Conservation (phyloP, 768 basidiomycete species). For the Crepidotus variabilis region DNA sequence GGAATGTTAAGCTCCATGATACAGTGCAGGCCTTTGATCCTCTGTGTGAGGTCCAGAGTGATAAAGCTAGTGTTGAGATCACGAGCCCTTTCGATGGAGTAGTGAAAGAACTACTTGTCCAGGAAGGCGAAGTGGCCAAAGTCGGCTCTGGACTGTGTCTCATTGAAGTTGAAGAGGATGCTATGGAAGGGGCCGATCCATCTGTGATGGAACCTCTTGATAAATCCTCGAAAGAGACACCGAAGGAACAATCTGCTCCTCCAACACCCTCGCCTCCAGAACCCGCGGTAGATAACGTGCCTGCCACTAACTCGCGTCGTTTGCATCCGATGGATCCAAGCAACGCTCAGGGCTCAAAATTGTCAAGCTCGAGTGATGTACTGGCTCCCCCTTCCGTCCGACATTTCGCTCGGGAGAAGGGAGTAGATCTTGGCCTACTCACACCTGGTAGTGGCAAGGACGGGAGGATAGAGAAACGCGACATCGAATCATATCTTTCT, state of each 20-base stretch:
- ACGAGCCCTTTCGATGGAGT: slow-evolving; percentile 83
- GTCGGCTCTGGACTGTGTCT: slow-evolving; percentile 76
- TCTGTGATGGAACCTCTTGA: slow-evolving; percentile 13
- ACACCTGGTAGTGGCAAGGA: slow-evolving; percentile 69
- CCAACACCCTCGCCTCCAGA: slow-evolving; percentile 5
- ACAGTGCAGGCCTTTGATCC: slow-evolving; percentile 62
- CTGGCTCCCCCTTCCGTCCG: slow-evolving; percentile 78
- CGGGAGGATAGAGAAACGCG: slow-evolving; percentile 71
- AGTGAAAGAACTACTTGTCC: slow-evolving; percentile 66
- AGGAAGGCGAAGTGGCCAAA: slow-evolving; percentile 81
- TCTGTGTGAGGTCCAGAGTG: slow-evolving; percentile 83
- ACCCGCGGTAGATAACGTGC: slow-evolving; percentile 9
- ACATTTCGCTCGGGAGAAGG: slow-evolving; percentile 65
- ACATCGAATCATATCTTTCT: slow-evolving; percentile 62
- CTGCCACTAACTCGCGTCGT: slow-evolving; percentile 12
- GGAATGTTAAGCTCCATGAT: slow-evolving; percentile 57
- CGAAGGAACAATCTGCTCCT: not conserved
- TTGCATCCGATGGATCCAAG: slow-evolving; percentile 67
- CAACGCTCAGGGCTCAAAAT: slow-evolving; percentile 14
- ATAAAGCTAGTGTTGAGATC: slow-evolving; percentile 90
- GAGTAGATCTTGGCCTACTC: slow-evolving; percentile 54
- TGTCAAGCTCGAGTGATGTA: slow-evolving; percentile 26
- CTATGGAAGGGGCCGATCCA: slow-evolving; percentile 15
- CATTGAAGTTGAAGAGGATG: slow-evolving; percentile 76
- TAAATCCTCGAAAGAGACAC: too few relatives aligned